Evolutionary conservation across 768 basidiomycete species (phyloP).

Genomic region (Podaxis sp.): DNA sequence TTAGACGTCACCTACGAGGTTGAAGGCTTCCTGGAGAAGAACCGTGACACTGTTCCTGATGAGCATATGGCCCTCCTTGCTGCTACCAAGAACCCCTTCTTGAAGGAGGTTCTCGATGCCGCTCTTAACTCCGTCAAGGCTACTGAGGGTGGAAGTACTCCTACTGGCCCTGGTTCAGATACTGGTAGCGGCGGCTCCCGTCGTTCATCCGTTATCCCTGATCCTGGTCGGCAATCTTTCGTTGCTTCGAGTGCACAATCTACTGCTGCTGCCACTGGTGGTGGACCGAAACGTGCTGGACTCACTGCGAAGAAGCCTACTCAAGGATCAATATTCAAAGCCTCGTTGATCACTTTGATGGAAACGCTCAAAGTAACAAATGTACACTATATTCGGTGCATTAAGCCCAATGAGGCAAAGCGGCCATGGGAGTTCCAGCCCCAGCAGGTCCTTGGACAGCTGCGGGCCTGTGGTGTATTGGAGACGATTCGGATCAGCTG

Average conservation of each 20-base stretch:
- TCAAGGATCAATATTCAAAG: conserved; percentile 97
- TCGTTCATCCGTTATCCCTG: conserved; percentile 81
- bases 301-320: conserved; percentile 86
- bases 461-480: conserved; percentile 96
- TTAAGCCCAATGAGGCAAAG: conserved; percentile 98
- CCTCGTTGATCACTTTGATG: conserved; percentile 90
- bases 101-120: conserved; percentile 91
- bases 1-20: conserved; percentile 98
- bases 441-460: conserved; percentile 90
- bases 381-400: conserved; percentile 98
- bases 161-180: conserved; percentile 76
- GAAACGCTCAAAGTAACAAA: conserved; percentile 96
- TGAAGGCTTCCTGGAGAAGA: conserved; percentile 98
- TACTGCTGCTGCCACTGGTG: conserved; percentile 26
- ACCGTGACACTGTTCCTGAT: conserved; percentile 97
- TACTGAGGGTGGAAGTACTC: conserved; percentile 63
- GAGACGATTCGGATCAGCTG: conserved; percentile 99
- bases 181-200: conserved; percentile 73
- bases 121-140: conserved; percentile 73
- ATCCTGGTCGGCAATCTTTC: conserved; percentile 76
- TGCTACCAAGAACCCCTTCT: conserved; percentile 83
- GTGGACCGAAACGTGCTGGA: conserved; percentile 57
- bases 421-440: conserved; percentile 96
- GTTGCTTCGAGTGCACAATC: conserved; percentile 43
- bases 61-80: conserved; percentile 92